Percentiles rank a stretch among this genome's conserved stretches.
Conservation (phyloP, 2,329 filamentous ascomycete species). For the Colletotrichum gigasporum region DNA sequence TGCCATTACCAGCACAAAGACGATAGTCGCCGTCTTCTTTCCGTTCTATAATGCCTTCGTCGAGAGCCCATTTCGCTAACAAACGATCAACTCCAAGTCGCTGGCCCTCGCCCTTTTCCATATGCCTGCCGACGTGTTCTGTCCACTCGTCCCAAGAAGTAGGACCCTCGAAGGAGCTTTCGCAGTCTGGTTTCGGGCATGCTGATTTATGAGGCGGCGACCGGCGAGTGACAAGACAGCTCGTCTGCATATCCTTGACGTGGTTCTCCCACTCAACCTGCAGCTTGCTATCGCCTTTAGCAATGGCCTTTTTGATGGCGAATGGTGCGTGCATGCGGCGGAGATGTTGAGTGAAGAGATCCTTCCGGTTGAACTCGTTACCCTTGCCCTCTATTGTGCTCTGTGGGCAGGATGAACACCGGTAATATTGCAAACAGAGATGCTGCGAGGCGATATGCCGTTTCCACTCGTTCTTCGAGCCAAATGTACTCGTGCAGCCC, state of each 20-base stretch:
- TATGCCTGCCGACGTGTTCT: constrained; percentile 90
- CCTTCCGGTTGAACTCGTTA: constrained; percentile 90
- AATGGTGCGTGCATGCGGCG: constrained; percentile 90
- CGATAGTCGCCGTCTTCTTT: constrained; percentile 66
- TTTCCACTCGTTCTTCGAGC: constrained; percentile 98
- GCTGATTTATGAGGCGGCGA: constrained; percentile 76
- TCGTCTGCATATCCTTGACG: constrained; percentile 75
- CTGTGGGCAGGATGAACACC: constrained; percentile 69
- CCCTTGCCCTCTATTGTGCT: constrained; percentile 64
- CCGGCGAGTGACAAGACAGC: constrained; percentile 78
- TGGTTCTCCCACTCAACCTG: constrained; percentile 71
- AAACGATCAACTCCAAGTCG: constrained; percentile 66
- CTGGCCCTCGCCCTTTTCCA: constrained; percentile 76
- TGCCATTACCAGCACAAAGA: constrained; percentile 55
- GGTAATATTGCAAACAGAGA: constrained; percentile 74
- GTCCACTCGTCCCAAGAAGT: constrained; percentile 90
- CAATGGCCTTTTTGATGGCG: constrained; percentile 66
- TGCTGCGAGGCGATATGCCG: constrained; percentile 93
- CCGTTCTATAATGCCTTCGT: constrained; percentile 70
- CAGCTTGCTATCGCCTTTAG: constrained; percentile 67
- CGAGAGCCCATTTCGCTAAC: constrained; percentile 69
- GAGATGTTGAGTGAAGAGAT: constrained; percentile 93
- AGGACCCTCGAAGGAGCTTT: constrained; percentile 73
- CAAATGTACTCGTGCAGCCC: constrained; percentile 84
- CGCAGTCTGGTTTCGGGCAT: constrained; percentile 78